Percentiles rank a stretch among this genome's conserved stretches.
phyloP scores from a whole-genome alignment of 192 early-diverging fungal species.

The Mortierella claussenii region DNA sequence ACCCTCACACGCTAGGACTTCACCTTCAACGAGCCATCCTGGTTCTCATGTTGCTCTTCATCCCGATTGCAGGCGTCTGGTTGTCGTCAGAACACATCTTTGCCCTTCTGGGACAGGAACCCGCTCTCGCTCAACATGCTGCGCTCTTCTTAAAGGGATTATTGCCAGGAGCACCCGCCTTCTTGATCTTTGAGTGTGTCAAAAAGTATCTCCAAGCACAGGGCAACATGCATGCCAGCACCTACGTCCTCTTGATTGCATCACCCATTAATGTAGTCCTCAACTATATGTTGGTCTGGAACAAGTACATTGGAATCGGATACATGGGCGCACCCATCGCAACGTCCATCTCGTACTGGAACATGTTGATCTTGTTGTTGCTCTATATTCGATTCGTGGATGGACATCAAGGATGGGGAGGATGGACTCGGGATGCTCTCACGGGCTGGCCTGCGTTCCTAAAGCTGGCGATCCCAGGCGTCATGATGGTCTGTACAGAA shows the following conservation, averaged over 20 bases:
- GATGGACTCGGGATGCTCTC: slow-evolving; percentile 79
- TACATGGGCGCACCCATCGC: slow-evolving; percentile 89
- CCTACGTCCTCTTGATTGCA: slow-evolving; percentile 75
- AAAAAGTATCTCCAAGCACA: slow-evolving; percentile 91
- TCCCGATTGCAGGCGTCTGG: slow-evolving; percentile 77
- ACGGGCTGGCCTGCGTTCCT: slow-evolving; percentile 66
- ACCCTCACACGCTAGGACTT: slow-evolving; percentile 75
- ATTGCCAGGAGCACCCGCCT: slow-evolving; percentile 78
- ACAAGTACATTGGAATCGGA: slow-evolving; percentile 71
- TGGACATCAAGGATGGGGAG: slow-evolving; percentile 87
- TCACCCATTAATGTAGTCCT: slow-evolving; percentile 77
- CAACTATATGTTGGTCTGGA: slow-evolving; percentile 86
- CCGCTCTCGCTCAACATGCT: slow-evolving; percentile 71
- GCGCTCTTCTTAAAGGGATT: slow-evolving; percentile 74
- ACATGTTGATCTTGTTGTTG: slow-evolving; percentile 73
- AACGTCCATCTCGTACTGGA: slow-evolving; percentile 79
- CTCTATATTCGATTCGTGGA: slow-evolving; percentile 72
- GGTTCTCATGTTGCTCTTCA: slow-evolving; percentile 72
- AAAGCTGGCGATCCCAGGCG: slow-evolving; percentile 81
- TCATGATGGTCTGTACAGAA: slow-evolving; percentile 83
- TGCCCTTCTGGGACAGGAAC: slow-evolving; percentile 79
- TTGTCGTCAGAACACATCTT: slow-evolving; percentile 76
- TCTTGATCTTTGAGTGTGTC: slow-evolving; percentile 84
- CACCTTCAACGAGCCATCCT: slow-evolving; percentile 87
- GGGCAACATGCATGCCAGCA: slow-evolving; percentile 86